phyloP scores from a whole-genome alignment of 176 grass and related monocot species.

The Eleusine indica region DNA sequence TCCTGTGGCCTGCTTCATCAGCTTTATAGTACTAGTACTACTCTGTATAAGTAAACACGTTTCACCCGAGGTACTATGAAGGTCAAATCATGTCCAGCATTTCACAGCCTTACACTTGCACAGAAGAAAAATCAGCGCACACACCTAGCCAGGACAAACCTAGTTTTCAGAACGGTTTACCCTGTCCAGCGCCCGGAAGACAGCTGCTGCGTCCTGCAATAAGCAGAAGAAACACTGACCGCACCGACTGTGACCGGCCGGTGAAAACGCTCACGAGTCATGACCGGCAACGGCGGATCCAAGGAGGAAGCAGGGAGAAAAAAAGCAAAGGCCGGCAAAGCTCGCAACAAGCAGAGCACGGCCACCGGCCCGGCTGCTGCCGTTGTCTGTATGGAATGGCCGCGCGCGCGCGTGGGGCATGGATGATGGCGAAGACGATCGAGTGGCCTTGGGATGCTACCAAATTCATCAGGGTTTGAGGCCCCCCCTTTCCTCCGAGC shows the following conservation, averaged over 20 bases:
- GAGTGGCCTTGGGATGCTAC: background rate
- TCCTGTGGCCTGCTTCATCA: no score
- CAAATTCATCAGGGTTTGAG: background rate
- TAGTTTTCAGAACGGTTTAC: background rate
- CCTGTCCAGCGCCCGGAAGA: background rate
- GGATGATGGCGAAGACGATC: background rate
- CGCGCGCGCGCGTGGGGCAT: background rate
- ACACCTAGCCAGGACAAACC: conserved; percentile 7
- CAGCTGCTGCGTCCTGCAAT: background rate
- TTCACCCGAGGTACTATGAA: background rate
- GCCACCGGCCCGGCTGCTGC: background rate
- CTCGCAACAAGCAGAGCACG: background rate
- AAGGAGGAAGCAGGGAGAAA: background rate
- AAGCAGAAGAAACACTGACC: background rate
- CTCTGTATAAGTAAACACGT: background rate
- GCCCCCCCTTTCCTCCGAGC: background rate
- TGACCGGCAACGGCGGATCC: background rate
- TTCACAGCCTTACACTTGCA: background rate
- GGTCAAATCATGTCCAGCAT: background rate
- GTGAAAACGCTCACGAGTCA: no score
- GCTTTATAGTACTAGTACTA: no score
- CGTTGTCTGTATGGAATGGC: background rate
- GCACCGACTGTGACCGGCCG: no score
- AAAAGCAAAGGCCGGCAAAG: background rate
- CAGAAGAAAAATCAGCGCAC: background rate